Evolutionary conservation across 106 monocot species (phyloP).

Genomic region (Alisma plantagoaquatica): DNA sequence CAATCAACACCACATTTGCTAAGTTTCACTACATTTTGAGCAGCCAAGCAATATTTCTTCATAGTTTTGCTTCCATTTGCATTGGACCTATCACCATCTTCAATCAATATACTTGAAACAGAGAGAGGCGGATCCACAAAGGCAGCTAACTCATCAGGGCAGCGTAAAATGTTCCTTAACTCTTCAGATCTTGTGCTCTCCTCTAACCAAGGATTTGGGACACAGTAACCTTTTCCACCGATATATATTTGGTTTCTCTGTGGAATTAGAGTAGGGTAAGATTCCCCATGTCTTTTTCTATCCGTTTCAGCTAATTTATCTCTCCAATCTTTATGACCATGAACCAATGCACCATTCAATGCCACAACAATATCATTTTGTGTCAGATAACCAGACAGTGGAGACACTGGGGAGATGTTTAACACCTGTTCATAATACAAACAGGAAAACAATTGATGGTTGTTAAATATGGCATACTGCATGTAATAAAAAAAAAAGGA

Average conservation of each 20-base stretch:
- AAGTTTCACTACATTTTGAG: constrained; percentile 56
- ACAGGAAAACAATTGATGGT: not conserved
- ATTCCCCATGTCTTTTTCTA: constrained; percentile 9
- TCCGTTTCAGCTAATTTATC: constrained; percentile 31
- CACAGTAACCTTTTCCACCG: constrained; percentile 59
- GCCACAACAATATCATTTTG: constrained; percentile 46
- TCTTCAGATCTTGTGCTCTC: constrained; percentile 11
- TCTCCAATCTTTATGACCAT: constrained; percentile 42
- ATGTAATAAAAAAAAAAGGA: constrained; percentile 6
- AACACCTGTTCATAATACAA: constrained; percentile 38
- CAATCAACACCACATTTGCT: constrained; percentile 77
- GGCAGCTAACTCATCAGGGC: constrained; percentile 46
- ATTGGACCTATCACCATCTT: not conserved
- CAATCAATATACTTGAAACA: constrained; percentile 27
- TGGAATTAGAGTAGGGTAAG: constrained; percentile 2
- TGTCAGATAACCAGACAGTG: constrained; percentile 52
- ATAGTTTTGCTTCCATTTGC: constrained; percentile 3
- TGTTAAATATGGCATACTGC: not conserved
- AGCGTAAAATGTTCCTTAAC: constrained; percentile 29
- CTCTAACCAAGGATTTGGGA: constrained; percentile 45
- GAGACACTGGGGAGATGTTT: constrained; percentile 38
- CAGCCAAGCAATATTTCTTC: constrained; percentile 39
- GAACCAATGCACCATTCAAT: constrained; percentile 55
- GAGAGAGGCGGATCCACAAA: constrained; percentile 33
- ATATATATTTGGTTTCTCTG: not conserved